Evolutionary conservation across 768 basidiomycete genomes (phyloP).

Genomic region (Candolleomyces efflorescens): DNA sequence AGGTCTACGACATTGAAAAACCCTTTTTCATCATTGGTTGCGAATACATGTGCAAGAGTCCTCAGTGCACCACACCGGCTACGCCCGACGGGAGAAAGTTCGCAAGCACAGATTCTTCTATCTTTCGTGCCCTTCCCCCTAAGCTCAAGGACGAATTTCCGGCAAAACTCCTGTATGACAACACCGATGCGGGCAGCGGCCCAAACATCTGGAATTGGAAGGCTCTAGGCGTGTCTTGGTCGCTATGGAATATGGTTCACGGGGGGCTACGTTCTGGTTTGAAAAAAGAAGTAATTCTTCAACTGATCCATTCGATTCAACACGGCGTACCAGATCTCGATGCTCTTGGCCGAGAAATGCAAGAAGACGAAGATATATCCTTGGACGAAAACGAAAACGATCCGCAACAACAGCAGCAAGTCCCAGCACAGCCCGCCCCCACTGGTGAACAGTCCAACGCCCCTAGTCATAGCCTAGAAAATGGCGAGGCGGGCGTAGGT

Average conservation of each 20-base stretch:
- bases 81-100: slow-evolving; percentile 57
- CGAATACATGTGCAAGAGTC: slow-evolving; percentile 64
- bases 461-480: not conserved
- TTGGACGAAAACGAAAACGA: slow-evolving; percentile 7
- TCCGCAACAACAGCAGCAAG: slow-evolving; percentile 6
- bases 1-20: slow-evolving; percentile 73
- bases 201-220: slow-evolving; percentile 74
- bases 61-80: slow-evolving; percentile 39
- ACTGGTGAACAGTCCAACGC: not conserved
- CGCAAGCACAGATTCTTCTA: slow-evolving; percentile 67
- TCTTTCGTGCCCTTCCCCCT: slow-evolving; percentile 64
- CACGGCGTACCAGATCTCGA: slow-evolving; percentile 41
- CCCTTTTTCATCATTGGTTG: slow-evolving; percentile 86
- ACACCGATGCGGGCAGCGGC: slow-evolving; percentile 54
- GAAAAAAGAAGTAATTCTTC: slow-evolving; percentile 56
- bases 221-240: slow-evolving; percentile 63
- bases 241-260: slow-evolving; percentile 71
- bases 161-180: slow-evolving; percentile 53
- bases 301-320: slow-evolving; percentile 56
- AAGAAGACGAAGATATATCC: slow-evolving; percentile 1
- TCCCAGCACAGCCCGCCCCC: not conserved
- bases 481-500: not conserved
- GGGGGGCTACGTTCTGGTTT: slow-evolving; percentile 56
- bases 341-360: slow-evolving; percentile 3
- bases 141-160: slow-evolving; percentile 75